Evolutionary conservation across 306 rosid genomes (phyloP).

Genomic region (Prinsepia uniflora): DNA sequence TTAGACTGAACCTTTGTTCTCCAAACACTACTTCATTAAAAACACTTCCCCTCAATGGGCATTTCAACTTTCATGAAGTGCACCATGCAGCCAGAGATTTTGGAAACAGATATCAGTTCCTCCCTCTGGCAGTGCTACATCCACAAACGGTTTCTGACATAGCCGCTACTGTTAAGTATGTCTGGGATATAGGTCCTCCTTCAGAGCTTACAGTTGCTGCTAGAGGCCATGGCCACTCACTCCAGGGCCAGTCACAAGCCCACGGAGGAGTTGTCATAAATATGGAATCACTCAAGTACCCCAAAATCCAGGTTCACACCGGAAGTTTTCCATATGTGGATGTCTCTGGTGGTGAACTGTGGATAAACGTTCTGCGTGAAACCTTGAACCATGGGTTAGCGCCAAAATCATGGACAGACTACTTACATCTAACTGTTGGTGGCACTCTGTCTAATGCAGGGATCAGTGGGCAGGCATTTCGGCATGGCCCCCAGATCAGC

Average conservation of each 20-base stretch:
- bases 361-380: slow-evolving; percentile 90
- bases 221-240: slow-evolving; percentile 97
- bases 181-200: slow-evolving; percentile 72
- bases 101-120: slow-evolving; percentile 66
- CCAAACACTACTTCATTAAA: slow-evolving; percentile 47
- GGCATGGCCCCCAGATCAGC: slow-evolving; percentile 95
- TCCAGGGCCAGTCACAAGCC: slow-evolving; percentile 85
- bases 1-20: slow-evolving; percentile 45
- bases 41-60: slow-evolving; percentile 62
- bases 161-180: slow-evolving; percentile 54
- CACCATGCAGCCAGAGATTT: slow-evolving; percentile 72
- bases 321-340: slow-evolving; percentile 57
- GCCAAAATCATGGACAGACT: slow-evolving; percentile 97
- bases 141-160: slow-evolving; percentile 81
- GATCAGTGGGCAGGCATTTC: slow-evolving; percentile 91
- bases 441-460: slow-evolving; percentile 98
- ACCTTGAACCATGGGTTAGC: slow-evolving; percentile 72
- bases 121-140: slow-evolving; percentile 67
- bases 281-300: slow-evolving; percentile 68
- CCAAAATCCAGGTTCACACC: slow-evolving; percentile 47
- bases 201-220: slow-evolving; percentile 84
- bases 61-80: slow-evolving; percentile 54
- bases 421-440: slow-evolving; percentile 85
- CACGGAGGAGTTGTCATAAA: slow-evolving; percentile 73
- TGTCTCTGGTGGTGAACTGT: slow-evolving; percentile 85